Evolutionary conservation across 495 filamentous ascomycete genomes (phyloP).

Genomic region (Penicillium cinerascens): DNA sequence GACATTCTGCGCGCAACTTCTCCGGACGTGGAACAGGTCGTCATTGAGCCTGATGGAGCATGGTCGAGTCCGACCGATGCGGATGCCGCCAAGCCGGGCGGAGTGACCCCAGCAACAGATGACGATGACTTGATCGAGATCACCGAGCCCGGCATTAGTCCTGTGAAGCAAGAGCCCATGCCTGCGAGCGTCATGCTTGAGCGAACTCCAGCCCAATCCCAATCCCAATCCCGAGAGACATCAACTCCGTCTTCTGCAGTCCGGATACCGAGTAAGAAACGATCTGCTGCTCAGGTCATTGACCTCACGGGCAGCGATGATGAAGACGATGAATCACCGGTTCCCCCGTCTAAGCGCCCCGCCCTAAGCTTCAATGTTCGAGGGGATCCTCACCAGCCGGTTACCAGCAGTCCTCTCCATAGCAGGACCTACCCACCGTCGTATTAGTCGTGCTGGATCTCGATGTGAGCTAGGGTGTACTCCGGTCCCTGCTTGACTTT

Average conservation of each 20-base stretch:
- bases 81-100: conserved; percentile 31
- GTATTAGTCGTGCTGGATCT: conserved; percentile 9
- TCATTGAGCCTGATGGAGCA: conserved; percentile 79
- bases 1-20: conserved; percentile 75
- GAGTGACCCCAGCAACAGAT: conserved; percentile 36
- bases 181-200: conserved; percentile 33
- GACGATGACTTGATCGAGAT: conserved; percentile 71
- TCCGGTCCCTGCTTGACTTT: background rate
- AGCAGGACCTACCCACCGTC: conserved; percentile 19
- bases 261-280: conserved; percentile 53
- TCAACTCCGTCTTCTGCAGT: conserved; percentile 47
- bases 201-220: conserved; percentile 53
- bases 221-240: conserved; percentile 52
- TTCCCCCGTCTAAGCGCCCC: conserved; percentile 53
- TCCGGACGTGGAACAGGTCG: conserved; percentile 72
- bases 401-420: conserved; percentile 22
- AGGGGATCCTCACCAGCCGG: conserved; percentile 21
- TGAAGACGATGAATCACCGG: conserved; percentile 63
- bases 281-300: conserved; percentile 62
- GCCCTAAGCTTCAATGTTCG: conserved; percentile 20
- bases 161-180: conserved; percentile 47
- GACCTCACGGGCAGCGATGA: conserved; percentile 76
- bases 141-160: conserved; percentile 45
- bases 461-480: background rate
- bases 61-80: conserved; percentile 59